phyloP scores from a whole-genome alignment of 495 filamentous ascomycete species.

The Podospora didyma region DNA sequence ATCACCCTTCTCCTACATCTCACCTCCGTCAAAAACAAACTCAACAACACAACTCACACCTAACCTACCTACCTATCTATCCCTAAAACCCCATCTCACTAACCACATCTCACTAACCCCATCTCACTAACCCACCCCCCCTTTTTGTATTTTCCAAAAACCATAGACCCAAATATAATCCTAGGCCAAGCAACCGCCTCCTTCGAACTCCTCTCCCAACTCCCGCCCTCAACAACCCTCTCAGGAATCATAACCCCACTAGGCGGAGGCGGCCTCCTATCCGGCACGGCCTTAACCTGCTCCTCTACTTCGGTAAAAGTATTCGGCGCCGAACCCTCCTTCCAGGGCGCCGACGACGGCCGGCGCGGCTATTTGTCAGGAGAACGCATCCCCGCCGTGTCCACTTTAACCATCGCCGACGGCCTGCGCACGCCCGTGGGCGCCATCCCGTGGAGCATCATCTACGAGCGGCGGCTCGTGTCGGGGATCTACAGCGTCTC shows the following conservation, averaged over 20 bases:
- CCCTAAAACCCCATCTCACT: too few species aligned
- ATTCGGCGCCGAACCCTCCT: constrained; percentile 88
- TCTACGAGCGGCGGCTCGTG: constrained; percentile 69
- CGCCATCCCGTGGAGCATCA: constrained; percentile 70
- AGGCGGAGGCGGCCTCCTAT: constrained; percentile 85
- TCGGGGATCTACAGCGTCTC: constrained; percentile 69
- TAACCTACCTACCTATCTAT: too few species aligned
- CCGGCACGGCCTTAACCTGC: constrained; percentile 75
- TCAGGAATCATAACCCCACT: constrained; percentile 83
- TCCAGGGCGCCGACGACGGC: constrained; percentile 81
- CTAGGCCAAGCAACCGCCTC: constrained; percentile 87
- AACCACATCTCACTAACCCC: too few species aligned
- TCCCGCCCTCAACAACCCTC: constrained; percentile 38
- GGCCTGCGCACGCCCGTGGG: constrained; percentile 85
- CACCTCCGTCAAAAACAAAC: too few species aligned
- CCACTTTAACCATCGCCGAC: constrained; percentile 81
- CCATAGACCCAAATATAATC: constrained; percentile 69
- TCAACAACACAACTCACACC: too few species aligned
- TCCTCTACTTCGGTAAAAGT: constrained; percentile 62
- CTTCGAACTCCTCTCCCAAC: constrained; percentile 76
- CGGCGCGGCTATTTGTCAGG: constrained; percentile 60
- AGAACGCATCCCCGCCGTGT: constrained; percentile 60
- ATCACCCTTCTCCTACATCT: too few species aligned
- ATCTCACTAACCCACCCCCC: too few species aligned
- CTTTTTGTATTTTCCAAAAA: neutral